Evolutionary conservation across 2,329 filamentous ascomycete species (phyloP), one percentile per base, ranked within the genome.

Genomic region (Arachnomyces sp.): DNA sequence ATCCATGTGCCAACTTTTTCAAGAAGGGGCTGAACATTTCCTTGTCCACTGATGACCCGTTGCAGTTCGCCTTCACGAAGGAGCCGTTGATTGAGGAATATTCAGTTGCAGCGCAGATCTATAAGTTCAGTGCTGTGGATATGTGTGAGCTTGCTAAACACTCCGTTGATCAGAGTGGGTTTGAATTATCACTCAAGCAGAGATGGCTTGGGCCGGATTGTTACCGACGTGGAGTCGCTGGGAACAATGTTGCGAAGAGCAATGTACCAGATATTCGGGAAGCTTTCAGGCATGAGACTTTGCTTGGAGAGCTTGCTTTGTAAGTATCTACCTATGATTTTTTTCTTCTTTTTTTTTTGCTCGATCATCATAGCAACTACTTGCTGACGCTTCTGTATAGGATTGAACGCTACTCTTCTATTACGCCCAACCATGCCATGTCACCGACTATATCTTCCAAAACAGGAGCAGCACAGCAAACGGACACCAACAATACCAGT

Each of bases 81-180:
- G 92, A 98, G 62, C 92, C 92, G 1, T 67, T 98, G 42, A 98
- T 98, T 51, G 92, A 98, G 62, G 92, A 98, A 59, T 98, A 98
- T 57, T 89, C 90, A 0, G 92, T 98, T 7, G 92, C 92, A 3
- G 92, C 92, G 3, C 92, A 98, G 65, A 98, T 98, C 44, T 98
- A 96, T 69, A 96, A 96, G 67, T 78, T 98, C 30, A 93, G 82
- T 55, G 84, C 90, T 1, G 89, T 96, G 3, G 92, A 98, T 56
- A 98, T 98, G 92, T 96, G 92, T 59, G 92, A 98, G 66, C 66
- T 98, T 42, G 92, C 92, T 16, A 95, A 95, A 66, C 90, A 96
- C 60, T 95, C 87, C 7, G 92, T 98, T 31, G 80, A 83, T 53
- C 92, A 98, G 61, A 94, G 87, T 59, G 92, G 92, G 5, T 98